Base-by-base conservation (phyloP, 148 eudicot genomes). In the Tetragonia tetragonoides region DNA sequence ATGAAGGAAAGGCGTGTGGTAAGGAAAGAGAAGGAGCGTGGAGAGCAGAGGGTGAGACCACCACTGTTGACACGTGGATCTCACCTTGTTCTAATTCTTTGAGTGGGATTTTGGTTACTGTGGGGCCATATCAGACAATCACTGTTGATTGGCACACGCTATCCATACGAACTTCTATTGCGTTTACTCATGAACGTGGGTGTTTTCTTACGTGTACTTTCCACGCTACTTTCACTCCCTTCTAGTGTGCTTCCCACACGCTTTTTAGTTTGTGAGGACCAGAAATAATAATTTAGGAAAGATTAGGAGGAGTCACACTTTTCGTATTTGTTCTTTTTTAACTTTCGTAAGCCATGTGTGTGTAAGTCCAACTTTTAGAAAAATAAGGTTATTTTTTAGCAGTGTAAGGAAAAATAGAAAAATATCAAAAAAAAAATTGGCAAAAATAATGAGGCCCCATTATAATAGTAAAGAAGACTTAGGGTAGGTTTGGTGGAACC, bases 31-130 rank as follows among this genome's bases (percentile, higher is more conserved):
- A 40, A 38, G 56, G 75, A 68, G 37, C 18, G 42, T n/a, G 77
- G 70, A 75, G 23, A 84, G 87, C 78, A 81, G 79, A 73, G 80
- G 65, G 51, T 37, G 42, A 62, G 8, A 37, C 10, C 44, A 20
- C 53, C 28, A 72, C 16, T 38, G 24, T 79, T 63, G 41, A 72
- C 72, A 64, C 65, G 54, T 72, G 70, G 44, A 51, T 37, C 37
- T 70, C 80, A 77, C 40, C 16, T 65, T 70, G n/a, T 70, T 49
- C 11, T 47, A 17, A 14, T 0, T 21, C 1, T 9, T 9, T 3
- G n/a, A 17, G 10, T 2, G 10, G 64, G 16, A 5, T 2, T 44
- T 0, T 34, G 56, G 20, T 8, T 16, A 41, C 34, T 20, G 34
- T 6, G 11, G 59, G 59, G 59, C 59, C 34, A 28, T 28, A 28